These are phyloP conservation scores for Chamaenerion angustifolium DNA, from an alignment of 345 rosid species.

Conservation along the genomic window DNA sequence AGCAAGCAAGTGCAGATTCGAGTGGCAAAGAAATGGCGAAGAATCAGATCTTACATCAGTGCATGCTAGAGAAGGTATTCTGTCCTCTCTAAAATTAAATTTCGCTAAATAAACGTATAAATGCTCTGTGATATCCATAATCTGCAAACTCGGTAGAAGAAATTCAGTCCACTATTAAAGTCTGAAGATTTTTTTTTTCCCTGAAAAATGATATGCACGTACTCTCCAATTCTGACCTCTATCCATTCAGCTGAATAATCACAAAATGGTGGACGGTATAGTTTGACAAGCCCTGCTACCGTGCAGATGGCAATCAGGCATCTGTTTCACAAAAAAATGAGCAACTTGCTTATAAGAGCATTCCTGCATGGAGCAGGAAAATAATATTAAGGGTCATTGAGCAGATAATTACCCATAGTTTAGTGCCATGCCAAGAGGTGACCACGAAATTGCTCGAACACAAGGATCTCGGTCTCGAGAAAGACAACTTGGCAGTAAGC, in stretches of 20 bases:
- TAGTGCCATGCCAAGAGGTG: constrained; percentile 77
- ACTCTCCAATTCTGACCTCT: constrained; percentile 39
- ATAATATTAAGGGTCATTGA: background rate
- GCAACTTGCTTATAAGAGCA: constrained; percentile 2
- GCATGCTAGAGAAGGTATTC: constrained; percentile 16
- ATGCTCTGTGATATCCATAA: constrained; percentile 50
- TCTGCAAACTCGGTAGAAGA: constrained; percentile 20
- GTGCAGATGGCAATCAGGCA: constrained; percentile 87
- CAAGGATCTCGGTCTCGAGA: constrained; percentile 53
- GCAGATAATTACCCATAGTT: constrained; percentile 47
- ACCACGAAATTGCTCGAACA: constrained; percentile 84
- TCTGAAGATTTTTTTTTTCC: background rate
- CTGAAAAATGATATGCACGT: too few relatives aligned
- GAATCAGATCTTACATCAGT: constrained; percentile 30
- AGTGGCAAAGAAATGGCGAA: background rate
- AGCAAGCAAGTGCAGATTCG: background rate
- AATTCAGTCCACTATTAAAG: background rate
- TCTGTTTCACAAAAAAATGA: constrained; percentile 18
- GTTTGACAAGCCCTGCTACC: constrained; percentile 65
- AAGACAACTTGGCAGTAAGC: constrained; percentile 52
- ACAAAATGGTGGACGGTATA: constrained; percentile 66
- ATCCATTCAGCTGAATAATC: constrained; percentile 92
- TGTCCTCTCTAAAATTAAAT: constrained; percentile 31
- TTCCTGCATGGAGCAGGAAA: background rate
- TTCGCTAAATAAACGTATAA: constrained; percentile 39